Percentiles rank a stretch among this genome's conserved stretches.
Evolutionary conservation across 331 rosid species (phyloP).

Genomic region (Stylosanthes scabra): DNA sequence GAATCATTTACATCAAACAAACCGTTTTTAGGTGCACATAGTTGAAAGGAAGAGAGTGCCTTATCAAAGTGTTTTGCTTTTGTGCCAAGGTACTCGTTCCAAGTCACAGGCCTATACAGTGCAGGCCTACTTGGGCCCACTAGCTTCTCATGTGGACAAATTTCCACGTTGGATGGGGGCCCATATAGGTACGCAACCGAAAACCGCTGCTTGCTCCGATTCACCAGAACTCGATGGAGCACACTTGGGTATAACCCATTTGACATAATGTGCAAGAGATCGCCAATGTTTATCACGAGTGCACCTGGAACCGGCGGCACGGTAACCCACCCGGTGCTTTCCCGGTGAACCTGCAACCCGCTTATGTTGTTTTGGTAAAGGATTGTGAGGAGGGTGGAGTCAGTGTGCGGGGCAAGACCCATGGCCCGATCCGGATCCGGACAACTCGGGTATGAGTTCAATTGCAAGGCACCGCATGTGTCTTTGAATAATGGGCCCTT

Average conservation of each 20-base stretch:
- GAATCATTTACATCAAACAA: constrained; percentile 60
- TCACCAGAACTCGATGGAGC: constrained; percentile 81
- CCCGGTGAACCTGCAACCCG: constrained; percentile 71
- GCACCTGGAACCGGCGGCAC: constrained; percentile 58
- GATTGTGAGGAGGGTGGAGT: constrained; percentile 81
- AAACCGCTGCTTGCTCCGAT: constrained; percentile 62
- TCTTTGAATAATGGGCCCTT: constrained; percentile 47
- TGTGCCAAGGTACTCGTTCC: constrained; percentile 85
- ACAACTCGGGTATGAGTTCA: constrained; percentile 85
- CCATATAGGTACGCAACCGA: constrained; percentile 83
- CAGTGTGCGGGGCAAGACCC: constrained; percentile 91
- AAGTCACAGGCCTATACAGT: constrained; percentile 72
- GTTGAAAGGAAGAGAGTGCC: constrained; percentile 67
- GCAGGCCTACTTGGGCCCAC: constrained; percentile 73
- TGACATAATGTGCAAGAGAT: constrained; percentile 77
- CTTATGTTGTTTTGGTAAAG: constrained; percentile 74
- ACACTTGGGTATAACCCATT: constrained; percentile 75
- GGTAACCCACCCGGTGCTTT: constrained; percentile 71
- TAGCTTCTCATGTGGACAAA: constrained; percentile 66
- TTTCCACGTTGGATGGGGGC: constrained; percentile 60
- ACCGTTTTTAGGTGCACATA: constrained; percentile 51
- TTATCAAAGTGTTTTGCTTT: constrained; percentile 84
- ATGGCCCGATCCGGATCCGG: constrained; percentile 95
- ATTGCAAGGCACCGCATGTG: constrained; percentile 64
- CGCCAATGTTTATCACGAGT: constrained; percentile 69